These are phyloP conservation scores for Simplicillium sp. DNA, from an alignment of 2,329 filamentous ascomycete species.

Conservation along the genomic window DNA sequence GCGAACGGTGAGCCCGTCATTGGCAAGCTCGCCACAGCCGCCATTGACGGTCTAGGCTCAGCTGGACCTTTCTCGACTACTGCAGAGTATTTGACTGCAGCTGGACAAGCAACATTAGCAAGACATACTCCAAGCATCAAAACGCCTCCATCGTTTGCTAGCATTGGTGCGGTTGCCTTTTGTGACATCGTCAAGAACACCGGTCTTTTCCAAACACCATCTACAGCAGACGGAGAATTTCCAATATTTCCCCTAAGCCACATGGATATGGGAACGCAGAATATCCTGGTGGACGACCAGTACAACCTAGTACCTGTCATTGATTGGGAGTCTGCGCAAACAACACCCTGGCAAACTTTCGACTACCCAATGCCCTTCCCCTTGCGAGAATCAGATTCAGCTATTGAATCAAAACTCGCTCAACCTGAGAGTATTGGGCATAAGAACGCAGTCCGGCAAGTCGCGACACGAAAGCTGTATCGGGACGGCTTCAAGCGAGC, in stretches of 20 bases:
- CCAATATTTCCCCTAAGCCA: conserved; percentile 16
- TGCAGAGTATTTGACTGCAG: conserved; percentile 13
- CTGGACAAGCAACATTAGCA: conserved; percentile 8
- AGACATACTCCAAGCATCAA: no score
- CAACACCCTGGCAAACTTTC: conserved; percentile 17
- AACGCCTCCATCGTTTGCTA: no score
- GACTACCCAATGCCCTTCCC: conserved; percentile 22
- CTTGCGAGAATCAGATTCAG: no score
- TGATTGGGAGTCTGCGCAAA: conserved; percentile 22
- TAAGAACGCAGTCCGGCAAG: no score
- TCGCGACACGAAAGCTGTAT: no score
- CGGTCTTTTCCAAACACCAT: conserved; percentile 12
- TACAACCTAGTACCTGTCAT: conserved; percentile 20
- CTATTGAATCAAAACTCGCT: no score
- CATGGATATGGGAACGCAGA: conserved; percentile 22
- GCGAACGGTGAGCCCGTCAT: conserved; percentile 12
- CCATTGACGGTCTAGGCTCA: not conserved
- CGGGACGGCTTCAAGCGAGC: no score
- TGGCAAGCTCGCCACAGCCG: conserved; percentile 6
- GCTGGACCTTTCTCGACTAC: conserved; percentile 12
- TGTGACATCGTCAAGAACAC: conserved; percentile 11
- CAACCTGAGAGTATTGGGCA: no score
- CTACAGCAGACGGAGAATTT: not conserved
- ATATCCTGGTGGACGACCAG: conserved; percentile 19
- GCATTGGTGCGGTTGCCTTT: conserved; percentile 12